Base-by-base conservation (phyloP, 2,329 filamentous ascomycete species). In the Scolecobasidium constrictum region DNA sequence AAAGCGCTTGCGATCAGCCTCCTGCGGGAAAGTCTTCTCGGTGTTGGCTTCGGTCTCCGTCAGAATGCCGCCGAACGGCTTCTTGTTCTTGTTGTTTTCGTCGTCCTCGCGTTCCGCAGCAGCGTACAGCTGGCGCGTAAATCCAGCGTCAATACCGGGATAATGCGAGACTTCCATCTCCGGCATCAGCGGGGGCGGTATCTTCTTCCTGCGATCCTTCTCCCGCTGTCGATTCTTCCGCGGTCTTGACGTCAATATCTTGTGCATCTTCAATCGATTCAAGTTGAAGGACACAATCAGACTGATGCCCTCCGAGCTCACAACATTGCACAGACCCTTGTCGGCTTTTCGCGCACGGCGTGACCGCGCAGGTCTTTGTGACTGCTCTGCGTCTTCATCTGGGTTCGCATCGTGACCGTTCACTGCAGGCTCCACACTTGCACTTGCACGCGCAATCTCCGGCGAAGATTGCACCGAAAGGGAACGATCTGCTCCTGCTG, bases 31-130 rank as follows among this genome's bases (percentile, higher is more conserved):
- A 0, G 92, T 96, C 54, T 85, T 85, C 2, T 83, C 80, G 0
- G 92, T 98, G 55, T 96, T 90, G 1, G 88, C 88, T 59, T 98
- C 90, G 0, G 73, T 71, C 60, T 96, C 90, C 0, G 77, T 84
- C 20, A 98, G 69, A 40, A 98, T 94, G 2, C 92, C 92, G 20
- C 92, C 92, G 50, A 96, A 98, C 0, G 92, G 92, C 58, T 94
- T 96, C n/a, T 31, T 31, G 26, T 31, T 31, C 39, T 83, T 83
- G 59, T 93, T 94, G 31, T 79, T 68, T 53, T 95, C 88, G 53
- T 96, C 88, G 46, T 95, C 88, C 52, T 95, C 90, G 50, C 84
- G 85, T 51, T 95, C 90, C 47, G 83, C 83, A 50, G 95, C 88
- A 0, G 85, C 85, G 53, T 90, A 90, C 56, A 93, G 90, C 1